Base-by-base conservation (phyloP, 345 rosid genomes). In the Raphanus sativus region DNA sequence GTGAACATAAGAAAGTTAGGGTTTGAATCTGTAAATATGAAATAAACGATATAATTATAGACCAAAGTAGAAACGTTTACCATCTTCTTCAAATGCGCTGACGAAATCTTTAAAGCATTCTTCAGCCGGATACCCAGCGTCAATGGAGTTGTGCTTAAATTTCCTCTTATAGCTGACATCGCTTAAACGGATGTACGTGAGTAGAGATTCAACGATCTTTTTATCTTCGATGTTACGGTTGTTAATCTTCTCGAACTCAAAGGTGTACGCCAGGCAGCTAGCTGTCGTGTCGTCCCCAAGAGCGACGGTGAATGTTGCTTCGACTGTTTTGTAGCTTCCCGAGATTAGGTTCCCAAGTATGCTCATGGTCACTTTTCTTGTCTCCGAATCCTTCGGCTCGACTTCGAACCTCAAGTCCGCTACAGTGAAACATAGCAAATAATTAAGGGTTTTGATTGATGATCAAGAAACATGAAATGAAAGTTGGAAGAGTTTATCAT, bases 171-270 rank as follows among this genome's bases (percentile, higher is more conserved):
- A 50, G 55, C 55, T 50, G 55, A 50, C 8, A 50, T 50, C 55
- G 55, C 55, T 50, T 50, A 50, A 50, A 5, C 7, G 6, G 16
- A 50, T 50, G 55, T n/a, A 50, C 21, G 55, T 6, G 21, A 50
- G 55, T 15, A 50, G 55, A 50, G 55, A 50, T n/a, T 50, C 55
- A 50, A 5, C 55, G 21, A 50, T 50, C 55, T 50, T 50, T 50
- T 15, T 15, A 45, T 45, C 70, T 7, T 42, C 12, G 17, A 42
- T 26, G 34, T 25, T 28, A 25, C 1, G 3, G 56, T 17, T n/a
- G n/a, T n/a, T 30, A 28, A 13, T n/a, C 24, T 26, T 67, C 58
- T 67, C 71, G 58, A 12, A 65, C 33, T 65, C 33, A 52, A 65
- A 52, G 33, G 21, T 12, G 33, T 29, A 65, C 32, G 5, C 33